Evolutionary conservation across 2,329 filamentous ascomycete species (phyloP), one percentile per base, ranked within the genome.

Genomic region (Alternaria angustiovoidea): DNA sequence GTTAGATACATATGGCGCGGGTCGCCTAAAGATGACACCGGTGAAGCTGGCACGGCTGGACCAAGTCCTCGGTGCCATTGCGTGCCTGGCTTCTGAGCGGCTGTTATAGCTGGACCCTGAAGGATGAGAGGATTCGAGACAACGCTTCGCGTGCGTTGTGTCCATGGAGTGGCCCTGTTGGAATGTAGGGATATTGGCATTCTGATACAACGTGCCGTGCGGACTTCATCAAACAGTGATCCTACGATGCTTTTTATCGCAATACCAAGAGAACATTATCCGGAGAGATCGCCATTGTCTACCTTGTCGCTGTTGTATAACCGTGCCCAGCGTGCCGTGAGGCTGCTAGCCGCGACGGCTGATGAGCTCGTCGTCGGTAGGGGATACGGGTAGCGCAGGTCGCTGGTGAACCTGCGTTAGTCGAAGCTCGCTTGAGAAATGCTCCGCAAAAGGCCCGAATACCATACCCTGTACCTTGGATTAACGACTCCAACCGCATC

Each of bases 381-480:
- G 24, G 47, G 57, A 44, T 32, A 12, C 57, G 51, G 30, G 38
- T 51, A 44, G 30, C 24, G 51, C 44, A 20, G 26, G 24, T 44
- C 52, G 30, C 57, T 39, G 46, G 43, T 38, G 53, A 51, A 54
- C 44, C 57, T 56, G 52, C 52, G 46, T 55, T 38, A 56, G 57
- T 41, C 20, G 43, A 55, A 30, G 16, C 39, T 56, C 52, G 51
- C 57, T 51, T 56, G 46, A 24, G 28, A 32, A 30, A 41, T 49
- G 44, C 18, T 47, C 57, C 57, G 54, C 30, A 56, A 59, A 59
- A 59, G 39, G 56, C 38, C 52, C 52, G 57, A 51, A 26, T 26
- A 16, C 4, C 5, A 16, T 36, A 26, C 39, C 39, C 38, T 28
- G 46, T 30, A 39, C 44, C 47, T 54, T 34, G 39, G 39, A 48